These are phyloP conservation scores for Botrytis byssoidea DNA, from an alignment of 2,329 filamentous ascomycete genomes.

Conservation along the genomic window DNA sequence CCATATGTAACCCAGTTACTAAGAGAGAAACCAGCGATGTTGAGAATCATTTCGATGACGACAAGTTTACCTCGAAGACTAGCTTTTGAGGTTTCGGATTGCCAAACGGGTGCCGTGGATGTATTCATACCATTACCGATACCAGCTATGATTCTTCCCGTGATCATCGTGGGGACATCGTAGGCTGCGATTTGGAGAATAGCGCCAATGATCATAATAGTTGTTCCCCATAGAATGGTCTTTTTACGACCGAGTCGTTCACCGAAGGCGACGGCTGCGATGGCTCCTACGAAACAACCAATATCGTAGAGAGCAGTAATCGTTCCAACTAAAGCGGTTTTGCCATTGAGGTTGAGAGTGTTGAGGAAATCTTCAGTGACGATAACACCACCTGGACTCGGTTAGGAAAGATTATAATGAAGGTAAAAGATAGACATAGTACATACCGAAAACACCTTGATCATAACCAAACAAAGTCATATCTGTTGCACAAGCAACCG, in stretches of 20 bases:
- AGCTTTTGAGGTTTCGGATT: constrained; percentile 24
- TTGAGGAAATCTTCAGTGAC: constrained; percentile 45
- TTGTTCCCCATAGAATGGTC: constrained; percentile 31
- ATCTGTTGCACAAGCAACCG: constrained; percentile 47
- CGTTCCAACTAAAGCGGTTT: constrained; percentile 41
- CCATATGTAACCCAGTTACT: constrained; percentile 22
- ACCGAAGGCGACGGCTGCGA: constrained; percentile 28
- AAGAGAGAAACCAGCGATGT: constrained; percentile 21
- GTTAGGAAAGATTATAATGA: not conserved
- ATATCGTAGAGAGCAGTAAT: constrained; percentile 49
- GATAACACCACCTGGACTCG: constrained; percentile 44
- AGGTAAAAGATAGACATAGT: not conserved
- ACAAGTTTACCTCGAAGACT: constrained; percentile 23
- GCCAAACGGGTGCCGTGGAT: constrained; percentile 40
- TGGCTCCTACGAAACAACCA: constrained; percentile 49
- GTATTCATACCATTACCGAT: constrained; percentile 67
- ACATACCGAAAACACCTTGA: constrained; percentile 46
- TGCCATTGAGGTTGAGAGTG: constrained; percentile 36
- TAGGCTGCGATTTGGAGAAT: constrained; percentile 40
- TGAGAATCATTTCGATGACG: constrained; percentile 21
- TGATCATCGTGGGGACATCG: constrained; percentile 54
- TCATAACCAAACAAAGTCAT: constrained; percentile 48
- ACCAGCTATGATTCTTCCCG: constrained; percentile 72
- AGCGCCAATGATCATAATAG: constrained; percentile 33
- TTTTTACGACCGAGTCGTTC: constrained; percentile 42